Conservation (phyloP, 306 rosid genomes). For the Acacia crassicarpa region DNA sequence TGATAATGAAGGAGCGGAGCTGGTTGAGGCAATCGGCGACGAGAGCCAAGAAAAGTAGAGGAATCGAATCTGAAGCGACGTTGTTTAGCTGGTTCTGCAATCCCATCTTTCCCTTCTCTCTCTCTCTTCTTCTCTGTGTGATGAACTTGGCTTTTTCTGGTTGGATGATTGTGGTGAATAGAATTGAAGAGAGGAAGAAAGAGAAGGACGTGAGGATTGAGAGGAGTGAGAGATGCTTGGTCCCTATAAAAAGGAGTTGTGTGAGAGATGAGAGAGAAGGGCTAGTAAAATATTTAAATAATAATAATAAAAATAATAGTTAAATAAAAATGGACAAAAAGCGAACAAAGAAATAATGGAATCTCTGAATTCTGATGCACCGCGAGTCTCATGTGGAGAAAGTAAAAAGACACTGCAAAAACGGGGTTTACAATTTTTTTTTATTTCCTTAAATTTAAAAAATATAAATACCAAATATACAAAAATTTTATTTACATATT, state of each 20-base stretch:
- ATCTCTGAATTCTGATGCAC: not conserved
- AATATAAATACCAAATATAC: not conserved
- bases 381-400: not conserved
- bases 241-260: not conserved
- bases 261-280: not conserved
- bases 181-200: not conserved
- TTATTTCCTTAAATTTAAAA: not conserved
- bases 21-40: conserved; percentile 58
- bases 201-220: not conserved
- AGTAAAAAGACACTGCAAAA: not conserved
- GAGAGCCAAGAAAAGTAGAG: conserved; percentile 57
- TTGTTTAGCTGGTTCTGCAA: conserved; percentile 77
- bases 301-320: not conserved
- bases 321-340: not conserved
- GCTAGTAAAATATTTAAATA: too few species aligned
- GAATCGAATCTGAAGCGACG: conserved; percentile 86
- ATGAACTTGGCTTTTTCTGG: not conserved
- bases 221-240: not conserved
- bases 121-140: not conserved
- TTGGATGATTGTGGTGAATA: not conserved
- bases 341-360: not conserved
- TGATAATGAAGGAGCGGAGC: conserved; percentile 55
- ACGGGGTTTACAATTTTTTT: not conserved
- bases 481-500: too few species aligned
- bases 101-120: conserved; percentile 50